phyloP scores from a whole-genome alignment of 1,139 yeast genomes.

The Williopsis jadinii region DNA sequence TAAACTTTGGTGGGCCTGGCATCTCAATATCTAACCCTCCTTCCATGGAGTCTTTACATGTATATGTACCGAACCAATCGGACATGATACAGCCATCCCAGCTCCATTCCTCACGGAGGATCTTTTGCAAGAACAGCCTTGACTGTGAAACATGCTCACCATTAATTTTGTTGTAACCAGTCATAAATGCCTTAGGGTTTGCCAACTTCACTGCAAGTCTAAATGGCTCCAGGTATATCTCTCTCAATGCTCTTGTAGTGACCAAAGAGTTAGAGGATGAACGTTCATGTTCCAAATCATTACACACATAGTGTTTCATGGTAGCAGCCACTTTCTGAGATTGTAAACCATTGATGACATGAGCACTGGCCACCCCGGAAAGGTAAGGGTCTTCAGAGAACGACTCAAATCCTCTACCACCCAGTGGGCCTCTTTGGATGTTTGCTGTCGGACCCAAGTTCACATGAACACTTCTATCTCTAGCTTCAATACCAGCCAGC shows the following conservation, averaged over 20 bases:
- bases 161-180: conserved; percentile 52
- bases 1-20: conserved; percentile 52
- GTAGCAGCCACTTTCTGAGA: conserved; percentile 45
- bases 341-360: conserved; percentile 49
- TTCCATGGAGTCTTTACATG: conserved; percentile 38
- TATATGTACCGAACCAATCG: conserved; percentile 59
- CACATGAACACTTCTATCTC: conserved; percentile 47
- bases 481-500: conserved; percentile 45
- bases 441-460: conserved; percentile 51
- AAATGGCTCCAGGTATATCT: conserved; percentile 54
- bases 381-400: conserved; percentile 57
- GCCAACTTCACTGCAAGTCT: conserved; percentile 45
- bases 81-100: conserved; percentile 52
- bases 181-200: conserved; percentile 48
- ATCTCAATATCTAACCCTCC: conserved; percentile 58
- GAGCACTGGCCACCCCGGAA: conserved; percentile 45
- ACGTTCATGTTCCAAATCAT: conserved; percentile 54
- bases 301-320: conserved; percentile 53
- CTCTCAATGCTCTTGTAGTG: conserved; percentile 54
- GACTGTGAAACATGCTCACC: conserved; percentile 50
- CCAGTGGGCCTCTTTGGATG: conserved; percentile 52
- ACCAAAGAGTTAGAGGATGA: conserved; percentile 39
- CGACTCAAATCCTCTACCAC: conserved; percentile 59
- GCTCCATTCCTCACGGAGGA: conserved; percentile 50
- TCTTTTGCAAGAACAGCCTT: conserved; percentile 33